Conservation (phyloP, 306 rosid species). For the Sophora flavescens region DNA sequence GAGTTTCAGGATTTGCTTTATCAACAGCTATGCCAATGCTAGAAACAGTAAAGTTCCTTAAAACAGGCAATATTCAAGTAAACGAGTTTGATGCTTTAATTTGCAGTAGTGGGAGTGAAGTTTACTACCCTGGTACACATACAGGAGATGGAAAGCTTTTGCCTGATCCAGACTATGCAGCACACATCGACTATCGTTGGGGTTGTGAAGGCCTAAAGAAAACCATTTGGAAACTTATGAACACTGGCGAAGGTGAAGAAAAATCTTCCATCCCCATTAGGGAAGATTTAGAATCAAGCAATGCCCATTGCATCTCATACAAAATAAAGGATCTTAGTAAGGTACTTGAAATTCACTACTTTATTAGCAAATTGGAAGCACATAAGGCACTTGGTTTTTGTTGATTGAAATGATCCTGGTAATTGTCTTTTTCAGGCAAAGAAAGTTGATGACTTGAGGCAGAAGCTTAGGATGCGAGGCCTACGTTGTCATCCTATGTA, state of each 20-base stretch:
- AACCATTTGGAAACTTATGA: slow-evolving; percentile 64
- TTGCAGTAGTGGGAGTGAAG: slow-evolving; percentile 76
- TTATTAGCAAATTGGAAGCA: neutral
- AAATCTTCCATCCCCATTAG: slow-evolving; percentile 42
- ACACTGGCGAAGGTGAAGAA: slow-evolving; percentile 50
- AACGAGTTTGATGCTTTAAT: slow-evolving; percentile 65
- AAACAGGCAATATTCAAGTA: slow-evolving; percentile 55
- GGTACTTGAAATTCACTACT: slow-evolving; percentile 46
- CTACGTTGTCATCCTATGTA: slow-evolving; percentile 81
- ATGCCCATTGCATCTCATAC: slow-evolving; percentile 70
- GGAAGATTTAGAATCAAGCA: slow-evolving; percentile 64
- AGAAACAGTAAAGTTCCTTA: slow-evolving; percentile 65
- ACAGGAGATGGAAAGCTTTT: slow-evolving; percentile 60
- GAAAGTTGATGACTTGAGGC: slow-evolving; percentile 75
- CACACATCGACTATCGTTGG: slow-evolving; percentile 78
- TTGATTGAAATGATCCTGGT: neutral
- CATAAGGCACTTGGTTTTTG: neutral
- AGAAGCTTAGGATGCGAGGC: slow-evolving; percentile 78
- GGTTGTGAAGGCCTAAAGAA: slow-evolving; percentile 70
- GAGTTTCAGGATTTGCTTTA: slow-evolving; percentile 65
- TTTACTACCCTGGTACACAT: slow-evolving; percentile 67
- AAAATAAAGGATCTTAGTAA: slow-evolving; percentile 57
- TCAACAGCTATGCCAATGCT: slow-evolving; percentile 73
- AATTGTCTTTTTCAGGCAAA: slow-evolving; percentile 51
- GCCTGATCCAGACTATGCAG: slow-evolving; percentile 70